phyloP scores from a whole-genome alignment of 2,329 filamentous ascomycete species.

The Trichoderma sp. region DNA sequence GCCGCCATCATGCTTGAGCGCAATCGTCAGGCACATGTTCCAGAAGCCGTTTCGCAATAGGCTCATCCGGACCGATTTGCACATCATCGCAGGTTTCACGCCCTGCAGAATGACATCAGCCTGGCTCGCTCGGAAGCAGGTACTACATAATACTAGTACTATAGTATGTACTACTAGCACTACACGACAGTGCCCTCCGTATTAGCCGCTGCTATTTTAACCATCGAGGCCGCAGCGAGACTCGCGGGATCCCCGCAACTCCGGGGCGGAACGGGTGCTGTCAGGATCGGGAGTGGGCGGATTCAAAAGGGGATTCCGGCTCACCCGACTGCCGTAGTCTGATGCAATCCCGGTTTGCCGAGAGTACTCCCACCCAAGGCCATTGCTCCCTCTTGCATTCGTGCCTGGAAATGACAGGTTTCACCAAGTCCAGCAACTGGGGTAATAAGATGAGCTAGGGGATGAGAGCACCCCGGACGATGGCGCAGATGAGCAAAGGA shows the following conservation, averaged over 20 bases:
- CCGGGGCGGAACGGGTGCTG: constrained; percentile 13
- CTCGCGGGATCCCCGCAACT: background rate
- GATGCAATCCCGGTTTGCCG: constrained; percentile 3
- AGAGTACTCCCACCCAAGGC: background rate
- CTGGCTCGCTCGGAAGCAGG: background rate
- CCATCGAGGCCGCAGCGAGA: background rate
- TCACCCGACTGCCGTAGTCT: background rate
- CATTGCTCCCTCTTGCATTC: background rate
- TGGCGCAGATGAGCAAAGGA: no score
- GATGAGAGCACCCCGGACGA: no score
- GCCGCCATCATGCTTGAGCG: background rate
- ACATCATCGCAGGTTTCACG: background rate
- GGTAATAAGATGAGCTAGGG: background rate
- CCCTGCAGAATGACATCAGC: background rate
- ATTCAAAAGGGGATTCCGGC: constrained; percentile 1
- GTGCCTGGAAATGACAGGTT: background rate
- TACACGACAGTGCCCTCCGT: background rate
- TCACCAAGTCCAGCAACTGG: no score
- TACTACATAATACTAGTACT: no score
- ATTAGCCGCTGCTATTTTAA: background rate
- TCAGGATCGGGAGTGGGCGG: background rate
- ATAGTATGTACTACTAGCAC: no score
- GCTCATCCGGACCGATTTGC: background rate
- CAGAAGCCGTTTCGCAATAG: constrained; percentile 1
- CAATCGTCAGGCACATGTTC: background rate